phyloP scores from a whole-genome alignment of 73 alveolate genomes.

The Tetrahymena elliotti region DNA sequence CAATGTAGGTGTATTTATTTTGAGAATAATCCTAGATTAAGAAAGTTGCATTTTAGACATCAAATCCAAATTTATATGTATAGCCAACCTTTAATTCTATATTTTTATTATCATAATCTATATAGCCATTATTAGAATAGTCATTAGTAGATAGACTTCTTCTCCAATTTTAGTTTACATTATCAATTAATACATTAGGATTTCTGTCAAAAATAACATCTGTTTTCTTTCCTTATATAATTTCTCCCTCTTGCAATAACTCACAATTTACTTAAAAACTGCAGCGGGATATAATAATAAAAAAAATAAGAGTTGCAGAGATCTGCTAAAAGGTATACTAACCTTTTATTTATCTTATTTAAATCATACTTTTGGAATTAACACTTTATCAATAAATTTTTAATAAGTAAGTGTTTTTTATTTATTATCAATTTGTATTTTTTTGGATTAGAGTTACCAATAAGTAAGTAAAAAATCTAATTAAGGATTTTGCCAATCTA shows the following conservation, averaged over 20 bases:
- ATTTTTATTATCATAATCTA: neutral
- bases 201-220: too few species aligned
- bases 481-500: neutral
- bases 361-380: neutral
- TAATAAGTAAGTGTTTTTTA: neutral
- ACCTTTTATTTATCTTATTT: too few species aligned
- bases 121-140: neutral
- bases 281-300: too few species aligned
- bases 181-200: too few species aligned
- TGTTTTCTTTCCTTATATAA: too few species aligned
- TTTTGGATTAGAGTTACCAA: neutral
- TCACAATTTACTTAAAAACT: neutral
- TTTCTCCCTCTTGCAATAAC: neutral
- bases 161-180: neutral
- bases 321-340: too few species aligned
- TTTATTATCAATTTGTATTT: too few species aligned
- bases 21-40: neutral
- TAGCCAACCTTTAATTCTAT: neutral
- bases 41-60: neutral
- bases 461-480: neutral
- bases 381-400: neutral
- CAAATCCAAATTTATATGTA: neutral
- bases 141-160: neutral
- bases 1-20: neutral
- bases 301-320: neutral